Base-by-base conservation (phyloP, 2,329 filamentous ascomycete species). In the Cadophora gregata region DNA sequence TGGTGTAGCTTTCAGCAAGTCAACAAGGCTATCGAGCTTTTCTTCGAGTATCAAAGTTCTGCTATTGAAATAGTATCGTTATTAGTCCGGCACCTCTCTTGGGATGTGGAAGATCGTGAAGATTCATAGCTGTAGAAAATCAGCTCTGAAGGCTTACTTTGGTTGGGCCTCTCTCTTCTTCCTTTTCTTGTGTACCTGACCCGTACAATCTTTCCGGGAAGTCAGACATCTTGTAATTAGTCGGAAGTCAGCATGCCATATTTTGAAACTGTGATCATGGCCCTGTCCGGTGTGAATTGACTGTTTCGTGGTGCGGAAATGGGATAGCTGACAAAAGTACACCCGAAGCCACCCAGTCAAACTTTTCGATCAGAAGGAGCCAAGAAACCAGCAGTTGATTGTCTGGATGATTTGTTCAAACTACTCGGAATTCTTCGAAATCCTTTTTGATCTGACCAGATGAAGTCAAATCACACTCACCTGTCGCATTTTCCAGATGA, bases 91-190 rank as follows among this genome's bases (percentile, higher is more conserved):
- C 21, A 21, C 25, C 19, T 38, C 31, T n/a, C 1, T 8, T n/a
- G 4, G 7, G 4, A n/a, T 38, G 2, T 12, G 7, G 21, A 10
- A 56, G 14, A 29, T 16, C 12, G 29, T 21, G 14, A 42, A 42
- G 38, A 16, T 2, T 3, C 21, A 33, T 14, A 14, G 24, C 1
- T 66, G 61, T 2, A 16, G 8, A 66, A 24, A 55, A 38, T n/a
- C 3, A 31, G 19, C 42, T 47, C 19, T 6, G 42, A 21, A 33
- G 24, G 80, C 83, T 79, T 76, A 85, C 83, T 83, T 85, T 36
- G 82, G 81, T 66, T 82, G 84, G 38, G 77, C 77, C 36, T 82
- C 80, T 70, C 84, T 78, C 77, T 85, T 85, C 75, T 85, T 85
- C 33, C 84, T 79, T 3, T 82, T 82, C 27, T 79, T 80, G 70